Percentiles rank a stretch among this genome's conserved stretches.
These are phyloP conservation scores for Cryomyces minteri DNA, from an alignment of 495 filamentous ascomycete species.

Conservation along the genomic window DNA sequence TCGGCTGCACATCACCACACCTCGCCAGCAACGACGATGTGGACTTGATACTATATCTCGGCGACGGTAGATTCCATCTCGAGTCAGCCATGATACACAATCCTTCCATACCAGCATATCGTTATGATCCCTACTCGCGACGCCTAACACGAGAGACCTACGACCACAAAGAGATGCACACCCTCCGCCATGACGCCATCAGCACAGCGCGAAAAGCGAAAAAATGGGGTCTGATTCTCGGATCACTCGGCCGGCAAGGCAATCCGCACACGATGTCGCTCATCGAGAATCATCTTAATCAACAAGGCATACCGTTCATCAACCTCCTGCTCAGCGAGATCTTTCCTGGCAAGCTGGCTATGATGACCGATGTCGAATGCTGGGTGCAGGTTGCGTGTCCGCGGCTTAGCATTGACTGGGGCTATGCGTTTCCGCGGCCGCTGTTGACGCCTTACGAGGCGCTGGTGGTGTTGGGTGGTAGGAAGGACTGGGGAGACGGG, in stretches of 20 bases:
- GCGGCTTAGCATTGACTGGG: conserved; percentile 92
- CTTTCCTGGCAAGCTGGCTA: conserved; percentile 81
- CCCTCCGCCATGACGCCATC: conserved; percentile 61
- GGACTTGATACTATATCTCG: conserved; percentile 76
- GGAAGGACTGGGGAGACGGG: conserved; percentile 43
- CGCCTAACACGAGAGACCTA: conserved; percentile 82
- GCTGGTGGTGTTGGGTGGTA: conserved; percentile 62
- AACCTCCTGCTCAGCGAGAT: conserved; percentile 82
- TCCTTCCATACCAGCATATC: conserved; percentile 71
- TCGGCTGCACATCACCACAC: conserved; percentile 84
- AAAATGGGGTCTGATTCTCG: conserved; percentile 91
- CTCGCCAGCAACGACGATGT: conserved; percentile 36
- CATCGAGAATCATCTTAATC: conserved; percentile 56
- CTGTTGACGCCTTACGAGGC: conserved; percentile 91
- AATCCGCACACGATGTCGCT: conserved; percentile 83
- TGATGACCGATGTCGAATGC: conserved; percentile 88
- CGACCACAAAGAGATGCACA: conserved; percentile 75
- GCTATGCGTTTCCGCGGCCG: conserved; percentile 82
- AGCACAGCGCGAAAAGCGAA: conserved; percentile 46
- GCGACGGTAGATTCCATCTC: conserved; percentile 92
- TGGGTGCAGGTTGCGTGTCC: conserved; percentile 98
- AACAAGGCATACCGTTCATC: conserved; percentile 54
- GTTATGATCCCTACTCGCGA: conserved; percentile 91
- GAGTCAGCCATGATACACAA: conserved; percentile 99
- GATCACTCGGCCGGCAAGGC: conserved; percentile 79